Evolutionary conservation across 176 grass and related monocot species (phyloP).

Genomic region (Elaeis guineensis): DNA sequence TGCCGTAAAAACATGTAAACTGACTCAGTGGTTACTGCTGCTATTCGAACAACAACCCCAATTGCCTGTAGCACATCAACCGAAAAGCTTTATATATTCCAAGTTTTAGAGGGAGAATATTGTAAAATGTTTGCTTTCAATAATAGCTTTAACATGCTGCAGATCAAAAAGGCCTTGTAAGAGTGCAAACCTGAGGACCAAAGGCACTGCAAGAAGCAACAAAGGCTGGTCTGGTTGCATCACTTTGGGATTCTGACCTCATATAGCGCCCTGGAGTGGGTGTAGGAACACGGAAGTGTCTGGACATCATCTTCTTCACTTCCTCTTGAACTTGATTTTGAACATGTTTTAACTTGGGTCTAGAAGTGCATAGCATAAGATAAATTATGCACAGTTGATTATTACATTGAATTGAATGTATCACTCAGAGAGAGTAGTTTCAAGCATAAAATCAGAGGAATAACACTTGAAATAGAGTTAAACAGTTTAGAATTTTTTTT

Average conservation of each 20-base stretch:
- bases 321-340: conserved; percentile 67
- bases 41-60: conserved; percentile 51
- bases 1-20: conserved; percentile 59
- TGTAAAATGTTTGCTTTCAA: too few species aligned
- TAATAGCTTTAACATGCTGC: too few species aligned
- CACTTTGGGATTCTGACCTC: conserved; percentile 22
- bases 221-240: conserved; percentile 29
- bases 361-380: conserved; percentile 12
- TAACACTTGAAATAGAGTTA: too few species aligned
- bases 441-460: too few species aligned
- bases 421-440: too few species aligned
- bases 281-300: conserved; percentile 35
- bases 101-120: too few species aligned
- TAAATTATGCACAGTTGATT: too few species aligned
- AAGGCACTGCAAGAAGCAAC: conserved; percentile 78
- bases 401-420: too few species aligned
- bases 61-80: conserved; percentile 30
- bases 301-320: conserved; percentile 66
- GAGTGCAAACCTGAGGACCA: conserved; percentile 39
- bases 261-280: conserved; percentile 19
- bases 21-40: conserved; percentile 45
- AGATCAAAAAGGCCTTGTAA: too few species aligned
- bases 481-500: too few species aligned
- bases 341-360: conserved; percentile 71
- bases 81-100: too few species aligned